phyloP scores from a whole-genome alignment of 2,329 filamentous ascomycete species.

The Venturia aucupariae region DNA sequence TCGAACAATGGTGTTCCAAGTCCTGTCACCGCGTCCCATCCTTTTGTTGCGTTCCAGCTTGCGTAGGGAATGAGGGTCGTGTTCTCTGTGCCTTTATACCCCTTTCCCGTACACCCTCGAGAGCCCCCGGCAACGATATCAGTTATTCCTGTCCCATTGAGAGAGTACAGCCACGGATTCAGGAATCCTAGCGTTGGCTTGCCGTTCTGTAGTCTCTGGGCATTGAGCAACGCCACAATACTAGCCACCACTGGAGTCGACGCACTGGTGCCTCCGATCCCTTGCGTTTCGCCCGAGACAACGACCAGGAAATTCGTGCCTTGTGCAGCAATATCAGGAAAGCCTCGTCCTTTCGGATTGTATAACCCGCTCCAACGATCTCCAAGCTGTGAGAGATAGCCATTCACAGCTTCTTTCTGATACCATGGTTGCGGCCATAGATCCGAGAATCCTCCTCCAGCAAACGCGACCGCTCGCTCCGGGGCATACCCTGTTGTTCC shows the following conservation, averaged over 20 bases:
- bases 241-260: slow-evolving; percentile 42
- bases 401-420: slow-evolving; percentile 8
- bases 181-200: slow-evolving; percentile 43
- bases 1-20: slow-evolving; percentile 40
- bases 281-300: neutral
- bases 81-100: neutral
- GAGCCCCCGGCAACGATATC: slow-evolving; percentile 26
- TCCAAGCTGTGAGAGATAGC: slow-evolving; percentile 12
- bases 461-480: slow-evolving; percentile 27
- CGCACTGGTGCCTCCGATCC: slow-evolving; percentile 9
- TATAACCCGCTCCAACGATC: slow-evolving; percentile 7
- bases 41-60: slow-evolving; percentile 32
- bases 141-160: slow-evolving; percentile 18
- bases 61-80: neutral
- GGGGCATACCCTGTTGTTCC: slow-evolving; percentile 16
- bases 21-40: slow-evolving; percentile 28
- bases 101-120: slow-evolving; percentile 22
- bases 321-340: slow-evolving; percentile 15
- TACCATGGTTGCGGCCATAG: slow-evolving; percentile 25
- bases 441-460: slow-evolving; percentile 38
- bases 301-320: neutral
- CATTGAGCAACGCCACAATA: slow-evolving; percentile 49
- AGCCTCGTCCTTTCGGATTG: slow-evolving; percentile 15
- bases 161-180: slow-evolving; percentile 45
- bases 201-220: slow-evolving; percentile 40